A percentile compares a stretch with the other conserved stretches of the same genome.
Conservation (phyloP, 2,329 filamentous ascomycete genomes). For the Nannizziopsis arthrosporioides region DNA sequence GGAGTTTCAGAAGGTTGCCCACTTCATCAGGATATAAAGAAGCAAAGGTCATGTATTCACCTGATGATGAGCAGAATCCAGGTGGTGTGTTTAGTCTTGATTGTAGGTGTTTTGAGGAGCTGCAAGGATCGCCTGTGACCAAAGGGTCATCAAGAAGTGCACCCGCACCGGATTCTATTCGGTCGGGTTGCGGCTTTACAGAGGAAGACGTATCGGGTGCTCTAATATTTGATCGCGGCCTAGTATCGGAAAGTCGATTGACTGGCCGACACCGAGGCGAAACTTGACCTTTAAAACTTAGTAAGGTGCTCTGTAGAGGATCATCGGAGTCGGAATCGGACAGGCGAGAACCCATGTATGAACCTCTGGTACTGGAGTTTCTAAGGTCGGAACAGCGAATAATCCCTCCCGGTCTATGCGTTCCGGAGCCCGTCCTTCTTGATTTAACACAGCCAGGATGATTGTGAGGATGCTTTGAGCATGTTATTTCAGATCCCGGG, state of each 20-base stretch:
- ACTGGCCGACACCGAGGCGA: background rate
- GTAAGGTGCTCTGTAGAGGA: constrained; percentile 27
- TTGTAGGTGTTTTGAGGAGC: background rate
- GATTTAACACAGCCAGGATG: too few species aligned
- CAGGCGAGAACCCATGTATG: constrained; percentile 14
- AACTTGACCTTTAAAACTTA: background rate
- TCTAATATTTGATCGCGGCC: background rate
- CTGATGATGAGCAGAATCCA: too few species aligned
- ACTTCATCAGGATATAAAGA: constrained; percentile 11
- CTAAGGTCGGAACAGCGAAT: constrained; percentile 5
- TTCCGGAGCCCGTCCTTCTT: too few species aligned
- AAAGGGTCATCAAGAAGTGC: too few species aligned
- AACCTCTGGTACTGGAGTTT: constrained; percentile 17
- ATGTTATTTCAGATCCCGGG: too few species aligned
- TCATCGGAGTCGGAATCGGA: constrained; percentile 31
- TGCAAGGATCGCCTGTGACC: too few species aligned
- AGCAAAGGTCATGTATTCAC: background rate
- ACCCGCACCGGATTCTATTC: too few species aligned
- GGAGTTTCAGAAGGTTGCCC: constrained; percentile 9
- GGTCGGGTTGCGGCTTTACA: too few species aligned
- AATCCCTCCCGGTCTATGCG: background rate
- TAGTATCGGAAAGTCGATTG: background rate
- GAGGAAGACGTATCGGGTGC: too few species aligned
- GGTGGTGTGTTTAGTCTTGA: background rate
- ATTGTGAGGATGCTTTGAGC: too few species aligned